phyloP scores from a whole-genome alignment of 108 stramenopile species.

The Fragilaria radians region DNA sequence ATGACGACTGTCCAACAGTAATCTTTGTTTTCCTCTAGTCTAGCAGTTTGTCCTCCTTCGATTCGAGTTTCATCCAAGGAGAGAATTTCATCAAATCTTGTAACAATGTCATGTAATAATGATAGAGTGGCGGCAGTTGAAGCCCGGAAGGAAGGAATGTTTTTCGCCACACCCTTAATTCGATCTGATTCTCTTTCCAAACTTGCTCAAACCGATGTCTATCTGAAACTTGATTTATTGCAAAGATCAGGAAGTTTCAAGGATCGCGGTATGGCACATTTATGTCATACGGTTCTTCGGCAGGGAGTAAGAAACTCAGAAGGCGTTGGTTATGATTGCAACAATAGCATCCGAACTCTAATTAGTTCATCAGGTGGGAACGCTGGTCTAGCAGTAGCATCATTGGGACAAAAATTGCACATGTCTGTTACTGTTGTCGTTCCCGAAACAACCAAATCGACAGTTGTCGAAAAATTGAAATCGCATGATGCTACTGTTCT shows the following conservation, averaged over 20 bases:
- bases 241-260: constrained; percentile 73
- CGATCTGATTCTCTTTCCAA: constrained; percentile 44
- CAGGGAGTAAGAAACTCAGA: constrained; percentile 33
- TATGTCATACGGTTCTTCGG: constrained; percentile 41
- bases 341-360: too few species aligned
- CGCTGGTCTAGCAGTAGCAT: constrained; percentile 76
- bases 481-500: constrained; percentile 76
- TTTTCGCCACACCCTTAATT: constrained; percentile 49
- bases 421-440: constrained; percentile 72
- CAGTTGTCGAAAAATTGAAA: constrained; percentile 71
- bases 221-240: constrained; percentile 64
- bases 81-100: too few species aligned
- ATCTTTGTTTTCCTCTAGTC: too few species aligned
- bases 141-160: constrained; percentile 32
- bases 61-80: too few species aligned
- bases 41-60: too few species aligned
- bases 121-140: too few species aligned
- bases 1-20: too few species aligned
- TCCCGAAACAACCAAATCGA: constrained; percentile 77
- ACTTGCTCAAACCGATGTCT: constrained; percentile 45
- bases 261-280: constrained; percentile 76
- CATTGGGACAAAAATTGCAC: constrained; percentile 50
- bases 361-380: constrained; percentile 69
- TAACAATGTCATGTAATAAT: too few species aligned
- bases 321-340: too few species aligned